Base-by-base conservation (phyloP, 441 rosid species). In the Bocquillonia castaneifolia region DNA sequence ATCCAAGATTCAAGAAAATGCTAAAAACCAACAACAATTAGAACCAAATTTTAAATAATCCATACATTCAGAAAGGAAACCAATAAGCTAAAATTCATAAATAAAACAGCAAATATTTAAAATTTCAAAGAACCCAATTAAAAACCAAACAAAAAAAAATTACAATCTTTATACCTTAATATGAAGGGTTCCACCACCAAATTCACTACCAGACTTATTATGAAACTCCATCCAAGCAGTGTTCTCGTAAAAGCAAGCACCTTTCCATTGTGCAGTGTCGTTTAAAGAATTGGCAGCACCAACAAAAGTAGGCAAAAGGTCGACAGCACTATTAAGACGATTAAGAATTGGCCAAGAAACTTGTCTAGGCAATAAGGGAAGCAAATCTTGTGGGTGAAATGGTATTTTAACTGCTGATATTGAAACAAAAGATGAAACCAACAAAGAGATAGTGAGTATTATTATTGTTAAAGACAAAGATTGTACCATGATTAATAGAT, bases 181-280 rank as follows among this genome's bases (percentile, higher is more conserved):
- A 66, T 91, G 97, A 77, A 94, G 93, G 29, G 99, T 94, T 1
- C 99, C 97, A 6, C 99, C 97, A 1, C 97, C 97, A 52, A 87
- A 90, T 71, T 91, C 80, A 55, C 85, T 68, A 17, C 85, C 96
- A 36, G 85, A 79, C 66, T 91, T 75, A 69, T 91, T 91, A 57
- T 91, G 88, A 73, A 91, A 87, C 87, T 90, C 97, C 76, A 94
- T 79, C 99, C 97, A 87, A 45, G 97, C 96, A 20, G 63, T 74
- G 78, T 85, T 91, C 61, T 88, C 22, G 63, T 86, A 87, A 57
- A 94, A 91, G 80, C 97, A 94, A 12, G 97, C 88, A 34, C 99
- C 97, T 69, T 91, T 94, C 97, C 99, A 94, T 59, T 74, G 74
- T 0, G 80, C 81, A 47, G 78, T 60, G 60, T 34, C 74, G 54